These are phyloP conservation scores for Nicotiana noctiflora DNA, from an alignment of 257 asterid genomes.

Conservation along the genomic window DNA sequence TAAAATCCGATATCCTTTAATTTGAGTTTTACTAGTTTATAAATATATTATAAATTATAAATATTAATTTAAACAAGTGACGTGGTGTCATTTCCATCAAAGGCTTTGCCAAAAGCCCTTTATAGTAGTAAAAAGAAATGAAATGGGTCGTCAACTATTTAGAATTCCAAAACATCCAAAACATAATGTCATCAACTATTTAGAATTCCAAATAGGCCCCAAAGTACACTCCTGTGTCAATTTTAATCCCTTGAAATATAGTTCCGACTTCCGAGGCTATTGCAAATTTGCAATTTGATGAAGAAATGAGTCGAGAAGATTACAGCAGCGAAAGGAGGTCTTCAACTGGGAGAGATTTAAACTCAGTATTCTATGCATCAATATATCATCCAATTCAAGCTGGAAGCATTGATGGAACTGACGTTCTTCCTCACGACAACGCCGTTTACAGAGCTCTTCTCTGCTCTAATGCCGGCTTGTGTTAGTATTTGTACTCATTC, in stretches of 20 bases:
- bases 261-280: not conserved
- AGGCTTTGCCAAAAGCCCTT: too few species aligned
- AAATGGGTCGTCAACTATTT: too few species aligned
- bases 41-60: too few species aligned
- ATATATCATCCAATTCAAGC: slow-evolving; percentile 92
- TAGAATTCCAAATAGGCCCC: not conserved
- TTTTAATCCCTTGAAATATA: not conserved
- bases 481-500: slow-evolving; percentile 25
- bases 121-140: too few species aligned
- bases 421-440: slow-evolving; percentile 77
- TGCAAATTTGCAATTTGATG: not conserved
- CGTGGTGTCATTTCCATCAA: too few species aligned
- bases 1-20: too few species aligned
- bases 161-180: too few species aligned
- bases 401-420: slow-evolving; percentile 97
- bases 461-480: slow-evolving; percentile 78
- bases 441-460: slow-evolving; percentile 85
- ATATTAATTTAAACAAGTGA: too few species aligned
- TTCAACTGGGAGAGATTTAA: slow-evolving; percentile 8
- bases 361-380: slow-evolving; percentile 79
- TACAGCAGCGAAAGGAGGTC: not conserved
- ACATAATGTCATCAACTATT: too few species aligned
- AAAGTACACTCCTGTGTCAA: not conserved
- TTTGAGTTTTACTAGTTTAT: too few species aligned
- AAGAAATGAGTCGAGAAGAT: not conserved